These are phyloP conservation scores for Penicillium sp. DNA, from an alignment of 2,329 filamentous ascomycete species.

Conservation along the genomic window DNA sequence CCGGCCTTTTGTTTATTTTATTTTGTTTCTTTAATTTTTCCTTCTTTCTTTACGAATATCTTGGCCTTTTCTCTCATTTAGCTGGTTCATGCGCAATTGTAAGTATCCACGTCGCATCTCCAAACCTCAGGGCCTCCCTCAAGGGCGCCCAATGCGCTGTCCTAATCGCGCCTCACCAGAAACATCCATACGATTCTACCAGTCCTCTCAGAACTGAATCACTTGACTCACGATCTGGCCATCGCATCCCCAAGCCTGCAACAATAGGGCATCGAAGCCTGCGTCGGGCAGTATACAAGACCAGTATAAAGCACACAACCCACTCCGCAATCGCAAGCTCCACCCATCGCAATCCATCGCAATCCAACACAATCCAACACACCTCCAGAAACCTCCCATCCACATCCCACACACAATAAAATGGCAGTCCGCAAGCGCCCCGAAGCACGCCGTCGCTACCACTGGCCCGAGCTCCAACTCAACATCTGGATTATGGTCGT, in stretches of 20 bases:
- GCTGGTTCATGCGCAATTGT: background rate
- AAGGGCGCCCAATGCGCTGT: conserved; percentile 22
- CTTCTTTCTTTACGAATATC: background rate
- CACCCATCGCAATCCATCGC: background rate
- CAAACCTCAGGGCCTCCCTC: background rate
- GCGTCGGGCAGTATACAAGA: conserved; percentile 4
- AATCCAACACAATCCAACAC: background rate
- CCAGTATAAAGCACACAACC: background rate
- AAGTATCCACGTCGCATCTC: conserved; percentile 4
- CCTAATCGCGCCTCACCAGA: conserved; percentile 10
- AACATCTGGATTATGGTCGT: conserved; percentile 59
- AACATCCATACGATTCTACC: conserved; percentile 1
- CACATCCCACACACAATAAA: conserved; percentile 2
- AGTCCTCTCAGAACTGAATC: background rate
- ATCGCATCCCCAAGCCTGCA: background rate
- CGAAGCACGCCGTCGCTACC: conserved; percentile 43
- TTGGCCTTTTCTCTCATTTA: background rate
- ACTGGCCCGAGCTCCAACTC: conserved; percentile 57
- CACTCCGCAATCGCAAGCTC: background rate
- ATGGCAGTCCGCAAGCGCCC: conserved; percentile 30
- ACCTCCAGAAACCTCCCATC: background rate
- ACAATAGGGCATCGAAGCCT: conserved; percentile 5
- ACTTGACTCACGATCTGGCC: background rate
- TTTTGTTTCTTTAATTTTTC: background rate
- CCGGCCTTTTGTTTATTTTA: conserved; percentile 6